Percentiles rank a stretch among this genome's conserved stretches.
Evolutionary conservation across 2,329 filamentous ascomycete genomes (phyloP).

Genomic region (Westerdykella aurantiaca): DNA sequence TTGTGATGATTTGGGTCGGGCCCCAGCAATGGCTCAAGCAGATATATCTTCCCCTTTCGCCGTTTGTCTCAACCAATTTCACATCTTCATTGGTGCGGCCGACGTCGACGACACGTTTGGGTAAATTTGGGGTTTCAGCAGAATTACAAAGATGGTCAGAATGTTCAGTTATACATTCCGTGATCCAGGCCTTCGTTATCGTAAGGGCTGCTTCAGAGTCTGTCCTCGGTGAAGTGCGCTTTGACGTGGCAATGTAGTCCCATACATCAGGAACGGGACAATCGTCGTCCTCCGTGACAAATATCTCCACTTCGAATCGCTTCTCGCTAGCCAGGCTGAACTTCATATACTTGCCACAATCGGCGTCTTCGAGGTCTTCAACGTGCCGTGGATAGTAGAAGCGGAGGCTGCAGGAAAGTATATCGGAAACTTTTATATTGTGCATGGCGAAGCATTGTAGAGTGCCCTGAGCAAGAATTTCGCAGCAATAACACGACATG

Average conservation of each 20-base stretch:
- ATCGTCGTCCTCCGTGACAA: neutral
- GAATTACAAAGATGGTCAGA: neutral
- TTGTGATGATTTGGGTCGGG: slow-evolving; percentile 4
- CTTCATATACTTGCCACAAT: slow-evolving; percentile 1
- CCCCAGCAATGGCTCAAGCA: slow-evolving; percentile 15
- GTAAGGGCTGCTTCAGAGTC: slow-evolving; percentile 1
- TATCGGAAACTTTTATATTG: neutral
- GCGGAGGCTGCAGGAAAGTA: neutral
- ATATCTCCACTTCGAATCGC: slow-evolving; percentile 3
- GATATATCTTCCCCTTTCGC: slow-evolving; percentile 3
- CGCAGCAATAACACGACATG: slow-evolving; percentile 1
- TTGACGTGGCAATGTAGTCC: slow-evolving; percentile 1
- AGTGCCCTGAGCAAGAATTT: neutral
- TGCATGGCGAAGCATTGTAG: neutral
- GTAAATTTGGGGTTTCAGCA: neutral
- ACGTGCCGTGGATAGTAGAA: slow-evolving; percentile 2
- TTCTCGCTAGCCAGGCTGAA: neutral
- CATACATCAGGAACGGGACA: neutral
- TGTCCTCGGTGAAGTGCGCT: slow-evolving; percentile 1
- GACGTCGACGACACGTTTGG: slow-evolving; percentile 9
- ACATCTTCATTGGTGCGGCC: neutral
- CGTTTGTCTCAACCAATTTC: slow-evolving; percentile 5
- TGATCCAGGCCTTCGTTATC: slow-evolving; percentile 1
- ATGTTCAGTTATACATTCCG: neutral
- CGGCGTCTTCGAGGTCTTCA: slow-evolving; percentile 1